Evolutionary conservation across 768 basidiomycete species (phyloP).

Genomic region (Termitomyces sp.): DNA sequence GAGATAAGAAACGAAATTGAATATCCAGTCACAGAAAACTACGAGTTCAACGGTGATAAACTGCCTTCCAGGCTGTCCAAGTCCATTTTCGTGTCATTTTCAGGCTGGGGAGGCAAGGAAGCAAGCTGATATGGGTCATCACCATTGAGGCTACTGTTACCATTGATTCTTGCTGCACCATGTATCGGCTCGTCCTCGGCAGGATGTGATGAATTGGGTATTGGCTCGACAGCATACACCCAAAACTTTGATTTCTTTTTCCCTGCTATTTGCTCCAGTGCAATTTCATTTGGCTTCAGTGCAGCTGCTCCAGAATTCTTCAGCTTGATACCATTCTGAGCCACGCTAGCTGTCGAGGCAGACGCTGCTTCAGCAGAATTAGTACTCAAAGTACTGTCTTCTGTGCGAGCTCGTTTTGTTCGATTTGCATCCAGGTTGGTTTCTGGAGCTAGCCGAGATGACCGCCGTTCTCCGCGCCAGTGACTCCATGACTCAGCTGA

Average conservation of each 20-base stretch:
- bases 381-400: slow-evolving; percentile 61
- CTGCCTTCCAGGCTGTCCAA: slow-evolving; percentile 33
- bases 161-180: slow-evolving; percentile 10
- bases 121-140: slow-evolving; percentile 4
- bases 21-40: slow-evolving; percentile 5
- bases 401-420: slow-evolving; percentile 74
- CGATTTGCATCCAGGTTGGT: slow-evolving; percentile 41
- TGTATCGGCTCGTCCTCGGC: slow-evolving; percentile 11
- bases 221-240: slow-evolving; percentile 83
- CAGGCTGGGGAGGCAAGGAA: slow-evolving; percentile 1
- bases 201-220: slow-evolving; percentile 28
- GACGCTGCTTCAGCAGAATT: slow-evolving; percentile 39
- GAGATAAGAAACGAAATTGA: background rate
- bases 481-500: slow-evolving; percentile 47
- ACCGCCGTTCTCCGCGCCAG: slow-evolving; percentile 77
- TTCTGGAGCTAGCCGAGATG: slow-evolving; percentile 58
- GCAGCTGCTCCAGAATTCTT: slow-evolving; percentile 59
- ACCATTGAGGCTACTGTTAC: slow-evolving; percentile 6
- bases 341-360: slow-evolving; percentile 20
- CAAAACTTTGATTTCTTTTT: slow-evolving; percentile 86
- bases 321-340: slow-evolving; percentile 33
- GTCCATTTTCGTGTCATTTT: slow-evolving; percentile 16
- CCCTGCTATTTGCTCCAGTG: slow-evolving; percentile 70
- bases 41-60: slow-evolving; percentile 35
- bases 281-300: slow-evolving; percentile 65